Conservation (phyloP, 345 rosid species). For the Pistacia vera region DNA sequence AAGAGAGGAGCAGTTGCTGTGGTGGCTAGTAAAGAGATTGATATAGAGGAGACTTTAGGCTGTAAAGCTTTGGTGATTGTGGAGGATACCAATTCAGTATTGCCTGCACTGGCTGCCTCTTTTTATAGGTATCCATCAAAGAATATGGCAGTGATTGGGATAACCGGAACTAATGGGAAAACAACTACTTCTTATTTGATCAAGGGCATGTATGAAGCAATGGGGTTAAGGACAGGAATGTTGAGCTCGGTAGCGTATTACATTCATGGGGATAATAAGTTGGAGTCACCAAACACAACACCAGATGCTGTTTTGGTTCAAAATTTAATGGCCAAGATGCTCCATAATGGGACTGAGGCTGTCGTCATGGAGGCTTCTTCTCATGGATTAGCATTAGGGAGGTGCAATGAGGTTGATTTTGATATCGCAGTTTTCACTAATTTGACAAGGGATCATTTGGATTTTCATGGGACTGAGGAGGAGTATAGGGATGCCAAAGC, state of each 20-base stretch:
- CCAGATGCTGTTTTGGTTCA: conserved; percentile 88
- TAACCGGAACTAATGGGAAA: conserved; percentile 81
- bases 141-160: conserved; percentile 82
- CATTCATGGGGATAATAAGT: conserved; percentile 66
- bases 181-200: conserved; percentile 76
- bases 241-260: conserved; percentile 72
- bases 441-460: conserved; percentile 54
- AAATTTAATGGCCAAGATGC: conserved; percentile 95
- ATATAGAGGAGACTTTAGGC: conserved; percentile 87
- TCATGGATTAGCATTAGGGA: conserved; percentile 66
- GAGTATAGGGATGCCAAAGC: conserved; percentile 82
- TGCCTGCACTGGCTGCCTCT: conserved; percentile 84
- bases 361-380: conserved; percentile 89
- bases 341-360: conserved; percentile 88
- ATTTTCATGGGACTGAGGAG: conserved; percentile 73
- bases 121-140: conserved; percentile 75
- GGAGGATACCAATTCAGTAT: conserved; percentile 77
- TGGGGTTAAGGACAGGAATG: conserved; percentile 94
- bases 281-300: conserved; percentile 56
- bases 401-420: conserved; percentile 79
- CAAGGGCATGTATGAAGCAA: conserved; percentile 85
- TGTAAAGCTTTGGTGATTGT: conserved; percentile 92
- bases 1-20: conserved; percentile 98
- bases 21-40: conserved; percentile 89
- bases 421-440: conserved; percentile 90